A percentile compares a stretch with the other conserved stretches of the same genome.
These are phyloP conservation scores for Diaporthe velutina DNA, from an alignment of 2,329 filamentous ascomycete species.

Conservation along the genomic window DNA sequence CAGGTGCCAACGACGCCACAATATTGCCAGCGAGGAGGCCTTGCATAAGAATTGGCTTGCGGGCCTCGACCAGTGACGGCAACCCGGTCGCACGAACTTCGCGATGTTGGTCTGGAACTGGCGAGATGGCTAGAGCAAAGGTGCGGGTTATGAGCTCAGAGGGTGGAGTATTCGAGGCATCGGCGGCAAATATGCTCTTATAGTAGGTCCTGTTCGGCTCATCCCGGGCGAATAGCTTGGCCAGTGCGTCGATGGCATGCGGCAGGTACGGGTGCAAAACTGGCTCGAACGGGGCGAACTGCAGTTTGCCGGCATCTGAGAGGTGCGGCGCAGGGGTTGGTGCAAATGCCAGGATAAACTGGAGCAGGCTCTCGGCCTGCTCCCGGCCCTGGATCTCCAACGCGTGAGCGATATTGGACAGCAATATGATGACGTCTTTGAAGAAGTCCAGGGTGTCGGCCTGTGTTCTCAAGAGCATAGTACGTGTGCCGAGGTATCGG, in stretches of 20 bases:
- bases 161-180: constrained; percentile 72
- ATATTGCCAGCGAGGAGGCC: constrained; percentile 93
- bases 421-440: constrained; percentile 91
- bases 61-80: constrained; percentile 79
- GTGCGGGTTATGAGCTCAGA: constrained; percentile 87
- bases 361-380: constrained; percentile 86
- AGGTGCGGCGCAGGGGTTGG: constrained; percentile 78
- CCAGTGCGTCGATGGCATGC: constrained; percentile 88
- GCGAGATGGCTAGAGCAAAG: constrained; percentile 88
- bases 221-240: constrained; percentile 91
- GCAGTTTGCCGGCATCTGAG: constrained; percentile 63
- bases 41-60: constrained; percentile 93
- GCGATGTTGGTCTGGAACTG: constrained; percentile 77
- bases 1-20: constrained; percentile 76
- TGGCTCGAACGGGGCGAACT: constrained; percentile 86
- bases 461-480: constrained; percentile 85
- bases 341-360: constrained; percentile 92
- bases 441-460: constrained; percentile 94
- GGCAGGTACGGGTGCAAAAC: constrained; percentile 88
- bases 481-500: constrained; percentile 87
- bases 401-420: constrained; percentile 88
- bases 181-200: constrained; percentile 82
- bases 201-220: constrained; percentile 92
- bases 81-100: constrained; percentile 70
- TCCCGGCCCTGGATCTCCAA: constrained; percentile 88